A percentile compares a stretch with the other conserved stretches of the same genome.
These are phyloP conservation scores for Irpex sp. DNA, from an alignment of 1,284 basidiomycete species.

Conservation along the genomic window DNA sequence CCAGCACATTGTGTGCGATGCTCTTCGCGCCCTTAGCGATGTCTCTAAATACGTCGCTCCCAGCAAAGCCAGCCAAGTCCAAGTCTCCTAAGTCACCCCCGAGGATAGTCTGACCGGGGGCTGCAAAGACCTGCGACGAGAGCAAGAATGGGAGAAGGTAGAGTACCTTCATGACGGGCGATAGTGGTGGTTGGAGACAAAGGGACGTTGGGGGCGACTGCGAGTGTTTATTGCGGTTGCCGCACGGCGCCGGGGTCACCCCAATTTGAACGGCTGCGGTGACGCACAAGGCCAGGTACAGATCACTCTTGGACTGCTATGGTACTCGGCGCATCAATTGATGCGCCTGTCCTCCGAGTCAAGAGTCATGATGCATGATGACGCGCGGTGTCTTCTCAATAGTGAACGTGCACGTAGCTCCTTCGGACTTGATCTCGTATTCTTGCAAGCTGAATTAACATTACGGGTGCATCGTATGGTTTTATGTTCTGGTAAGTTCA, in stretches of 20 bases:
- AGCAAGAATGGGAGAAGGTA: constrained; percentile 19
- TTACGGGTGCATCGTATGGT: too few relatives aligned
- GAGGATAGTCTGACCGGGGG: constrained; percentile 32
- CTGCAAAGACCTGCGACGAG: constrained; percentile 18
- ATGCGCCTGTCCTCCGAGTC: neutral
- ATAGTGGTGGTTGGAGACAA: neutral
- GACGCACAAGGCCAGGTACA: neutral
- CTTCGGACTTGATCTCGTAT: too few relatives aligned
- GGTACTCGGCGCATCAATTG: neutral
- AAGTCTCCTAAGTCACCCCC: constrained; percentile 18
- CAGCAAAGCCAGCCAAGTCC: constrained; percentile 11
- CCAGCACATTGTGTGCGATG: constrained; percentile 27
- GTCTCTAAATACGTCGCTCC: constrained; percentile 11
- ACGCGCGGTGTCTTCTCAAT: too few relatives aligned
- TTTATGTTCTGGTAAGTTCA: too few relatives aligned
- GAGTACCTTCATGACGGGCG: constrained; percentile 24
- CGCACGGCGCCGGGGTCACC: neutral
- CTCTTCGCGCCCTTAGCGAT: constrained; percentile 34
- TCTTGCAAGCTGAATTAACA: too few relatives aligned
- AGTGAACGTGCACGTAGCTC: too few relatives aligned
- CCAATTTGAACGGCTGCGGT: neutral
- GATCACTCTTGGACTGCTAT: neutral
- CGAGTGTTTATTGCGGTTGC: neutral
- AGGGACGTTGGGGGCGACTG: neutral
- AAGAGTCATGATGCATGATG: neutral